These are phyloP conservation scores for Lentinula raphanica DNA, from an alignment of 768 basidiomycete genomes.

Conservation along the genomic window DNA sequence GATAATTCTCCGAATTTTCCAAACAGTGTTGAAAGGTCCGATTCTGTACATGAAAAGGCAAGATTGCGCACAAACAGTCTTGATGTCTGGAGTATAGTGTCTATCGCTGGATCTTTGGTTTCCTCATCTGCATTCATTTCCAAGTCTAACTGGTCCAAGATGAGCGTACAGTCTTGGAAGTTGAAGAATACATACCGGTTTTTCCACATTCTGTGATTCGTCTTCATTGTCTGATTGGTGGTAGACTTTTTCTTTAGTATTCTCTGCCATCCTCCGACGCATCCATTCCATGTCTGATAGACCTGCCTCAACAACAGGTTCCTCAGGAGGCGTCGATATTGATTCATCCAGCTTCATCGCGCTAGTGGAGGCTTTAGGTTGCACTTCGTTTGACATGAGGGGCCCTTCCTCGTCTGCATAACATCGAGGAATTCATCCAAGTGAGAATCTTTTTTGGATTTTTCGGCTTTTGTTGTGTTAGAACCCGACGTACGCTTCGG, in stretches of 20 bases:
- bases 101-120: conserved; percentile 31
- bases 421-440: conserved; percentile 68
- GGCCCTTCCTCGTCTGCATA: conserved; percentile 63
- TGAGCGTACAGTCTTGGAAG: not conserved
- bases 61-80: conserved; percentile 93
- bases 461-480: conserved; percentile 12
- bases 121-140: not conserved
- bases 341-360: conserved; percentile 8
- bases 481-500: conserved; percentile 7
- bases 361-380: conserved; percentile 7
- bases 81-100: conserved; percentile 65
- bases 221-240: conserved; percentile 61
- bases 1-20: conserved; percentile 62
- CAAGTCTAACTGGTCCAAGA: not conserved
- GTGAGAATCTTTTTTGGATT: conserved; percentile 31
- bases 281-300: conserved; percentile 76
- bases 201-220: conserved; percentile 12
- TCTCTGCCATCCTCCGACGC: conserved; percentile 53
- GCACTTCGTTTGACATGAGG: conserved; percentile 56
- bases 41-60: conserved; percentile 78
- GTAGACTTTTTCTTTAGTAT: conserved; percentile 45
- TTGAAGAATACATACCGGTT: not conserved
- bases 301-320: conserved; percentile 23
- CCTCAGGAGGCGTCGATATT: conserved; percentile 10
- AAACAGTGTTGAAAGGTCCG: conserved; percentile 65